A percentile compares a stretch with the other conserved stretches of the same genome.
Evolutionary conservation across 164 flowering plant species (phyloP).

Genomic region (Dillenia turbinata): DNA sequence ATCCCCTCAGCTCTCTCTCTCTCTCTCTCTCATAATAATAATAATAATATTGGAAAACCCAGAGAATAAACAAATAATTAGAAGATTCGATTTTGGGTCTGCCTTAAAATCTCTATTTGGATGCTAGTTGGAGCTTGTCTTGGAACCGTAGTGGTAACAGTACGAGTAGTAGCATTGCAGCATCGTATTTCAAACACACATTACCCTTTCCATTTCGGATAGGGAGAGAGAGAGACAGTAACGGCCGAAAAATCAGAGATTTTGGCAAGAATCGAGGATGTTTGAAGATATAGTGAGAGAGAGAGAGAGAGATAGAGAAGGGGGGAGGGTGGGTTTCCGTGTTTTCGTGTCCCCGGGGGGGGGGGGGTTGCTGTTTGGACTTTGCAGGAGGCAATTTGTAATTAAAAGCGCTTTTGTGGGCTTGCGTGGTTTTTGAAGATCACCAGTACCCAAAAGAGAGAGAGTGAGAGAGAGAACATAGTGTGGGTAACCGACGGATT

Average conservation of each 20-base stretch:
- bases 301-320: neutral
- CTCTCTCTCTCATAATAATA: neutral
- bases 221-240: constrained; percentile 8
- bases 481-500: neutral
- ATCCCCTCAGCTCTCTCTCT: neutral
- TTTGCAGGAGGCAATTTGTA: neutral
- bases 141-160: neutral
- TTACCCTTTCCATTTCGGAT: constrained; percentile 10
- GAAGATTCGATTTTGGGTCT: neutral
- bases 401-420: neutral
- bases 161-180: neutral
- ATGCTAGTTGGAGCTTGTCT: neutral
- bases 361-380: too few species aligned
- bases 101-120: neutral
- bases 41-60: neutral
- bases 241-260: constrained; percentile 16
- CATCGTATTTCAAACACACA: too few species aligned
- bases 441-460: too few species aligned
- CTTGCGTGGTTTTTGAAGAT: constrained; percentile 1
- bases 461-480: too few species aligned
- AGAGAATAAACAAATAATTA: neutral
- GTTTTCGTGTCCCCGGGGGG: too few species aligned
- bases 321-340: neutral
- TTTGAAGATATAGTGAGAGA: neutral
- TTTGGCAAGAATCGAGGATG: constrained; percentile 16